phyloP scores from a whole-genome alignment of 2,329 filamentous ascomycete genomes.

The Plenodomus lindquistii region DNA sequence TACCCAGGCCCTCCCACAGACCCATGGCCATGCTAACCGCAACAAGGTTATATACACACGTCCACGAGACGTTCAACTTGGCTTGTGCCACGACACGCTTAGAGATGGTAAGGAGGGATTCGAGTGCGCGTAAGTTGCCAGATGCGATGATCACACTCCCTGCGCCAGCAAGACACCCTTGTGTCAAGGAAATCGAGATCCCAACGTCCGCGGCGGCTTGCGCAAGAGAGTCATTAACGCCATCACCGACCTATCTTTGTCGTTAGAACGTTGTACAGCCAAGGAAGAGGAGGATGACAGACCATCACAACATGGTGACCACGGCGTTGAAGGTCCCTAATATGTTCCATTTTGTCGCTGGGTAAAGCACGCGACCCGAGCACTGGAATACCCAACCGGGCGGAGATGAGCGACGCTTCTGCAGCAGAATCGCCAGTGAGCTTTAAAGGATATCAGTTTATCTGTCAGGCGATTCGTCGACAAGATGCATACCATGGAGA shows the following conservation, averaged over 20 bases:
- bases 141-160: constrained; percentile 9
- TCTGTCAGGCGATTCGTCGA: not conserved
- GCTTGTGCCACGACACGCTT: not conserved
- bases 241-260: constrained; percentile 3
- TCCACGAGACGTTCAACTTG: constrained; percentile 4
- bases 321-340: constrained; percentile 2
- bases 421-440: constrained; percentile 9
- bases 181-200: constrained; percentile 7
- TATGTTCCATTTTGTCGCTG: constrained; percentile 5
- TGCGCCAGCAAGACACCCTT: constrained; percentile 6
- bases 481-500: not conserved
- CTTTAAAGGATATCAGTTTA: constrained; percentile 1
- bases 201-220: constrained; percentile 9
- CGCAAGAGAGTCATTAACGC: constrained; percentile 7
- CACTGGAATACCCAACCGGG: constrained; percentile 1
- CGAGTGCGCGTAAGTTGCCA: not conserved
- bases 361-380: constrained; percentile 8
- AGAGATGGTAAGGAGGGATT: not conserved
- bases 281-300: too few species aligned
- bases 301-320: constrained; percentile 8
- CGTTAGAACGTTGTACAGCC: too few species aligned
- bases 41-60: constrained; percentile 4
- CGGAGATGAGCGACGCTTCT: constrained; percentile 8
- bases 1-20: constrained; percentile 1
- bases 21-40: constrained; percentile 7